phyloP scores from a whole-genome alignment of 495 filamentous ascomycete genomes.

The Pyrenula aspistea region DNA sequence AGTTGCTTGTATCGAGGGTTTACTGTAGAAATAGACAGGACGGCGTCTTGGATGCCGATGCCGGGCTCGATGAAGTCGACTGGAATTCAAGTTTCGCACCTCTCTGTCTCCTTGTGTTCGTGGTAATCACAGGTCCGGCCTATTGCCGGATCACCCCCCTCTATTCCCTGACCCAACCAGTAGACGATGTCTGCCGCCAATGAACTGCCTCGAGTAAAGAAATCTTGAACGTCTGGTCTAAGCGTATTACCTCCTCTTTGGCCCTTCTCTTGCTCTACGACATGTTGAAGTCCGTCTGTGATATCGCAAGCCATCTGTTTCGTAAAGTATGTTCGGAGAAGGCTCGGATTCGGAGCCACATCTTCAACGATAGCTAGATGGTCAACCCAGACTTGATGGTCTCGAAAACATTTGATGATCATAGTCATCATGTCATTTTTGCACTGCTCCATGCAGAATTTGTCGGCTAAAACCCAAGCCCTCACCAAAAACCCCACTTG shows the following conservation, averaged over 20 bases:
- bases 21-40: too few species aligned
- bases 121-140: background rate
- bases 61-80: background rate
- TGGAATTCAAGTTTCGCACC: background rate
- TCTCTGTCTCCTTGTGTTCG: background rate
- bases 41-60: background rate
- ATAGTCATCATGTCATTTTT: conserved; percentile 3
- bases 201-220: background rate
- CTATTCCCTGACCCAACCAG: background rate
- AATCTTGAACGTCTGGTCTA: background rate
- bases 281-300: background rate
- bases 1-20: too few species aligned
- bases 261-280: background rate
- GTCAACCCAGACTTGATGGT: background rate
- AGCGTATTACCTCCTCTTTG: background rate
- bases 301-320: background rate
- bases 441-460: background rate
- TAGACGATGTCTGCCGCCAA: background rate
- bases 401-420: background rate
- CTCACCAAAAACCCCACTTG: background rate
- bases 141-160: background rate
- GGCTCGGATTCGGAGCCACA: background rate
- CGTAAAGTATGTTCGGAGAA: background rate
- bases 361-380: background rate
- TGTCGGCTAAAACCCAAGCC: conserved; percentile 3